A percentile compares a stretch with the other conserved stretches of the same genome.
Evolutionary conservation across 306 rosid species (phyloP).

Genomic region (Acacia acuminata): DNA sequence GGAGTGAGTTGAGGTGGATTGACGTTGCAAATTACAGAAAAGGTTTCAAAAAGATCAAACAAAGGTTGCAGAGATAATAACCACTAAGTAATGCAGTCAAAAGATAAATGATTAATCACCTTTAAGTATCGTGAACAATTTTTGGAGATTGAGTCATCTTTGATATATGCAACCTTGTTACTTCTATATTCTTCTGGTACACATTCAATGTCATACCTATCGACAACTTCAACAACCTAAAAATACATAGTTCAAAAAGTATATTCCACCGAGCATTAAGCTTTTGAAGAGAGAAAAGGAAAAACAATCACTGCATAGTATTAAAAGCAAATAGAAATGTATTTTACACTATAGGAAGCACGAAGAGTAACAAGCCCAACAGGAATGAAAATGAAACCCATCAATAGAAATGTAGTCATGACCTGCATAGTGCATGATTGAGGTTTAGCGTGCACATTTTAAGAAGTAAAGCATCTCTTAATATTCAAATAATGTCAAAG

Average conservation of each 20-base stretch:
- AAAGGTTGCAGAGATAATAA: constrained; percentile 27
- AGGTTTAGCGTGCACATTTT: constrained; percentile 26
- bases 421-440: constrained; percentile 59
- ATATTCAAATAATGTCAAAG: constrained; percentile 34
- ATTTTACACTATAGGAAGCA: constrained; percentile 65
- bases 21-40: background rate
- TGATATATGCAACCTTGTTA: constrained; percentile 79
- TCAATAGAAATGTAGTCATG: constrained; percentile 63
- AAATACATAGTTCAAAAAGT: constrained; percentile 31
- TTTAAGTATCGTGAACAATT: constrained; percentile 72
- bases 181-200: constrained; percentile 60
- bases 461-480: constrained; percentile 15
- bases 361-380: constrained; percentile 72
- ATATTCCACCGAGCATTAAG: constrained; percentile 16
- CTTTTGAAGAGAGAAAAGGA: constrained; percentile 29
- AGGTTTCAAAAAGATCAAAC: constrained; percentile 14
- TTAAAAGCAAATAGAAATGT: constrained; percentile 30
- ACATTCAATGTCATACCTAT: constrained; percentile 80
- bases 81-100: constrained; percentile 21
- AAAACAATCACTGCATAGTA: constrained; percentile 1
- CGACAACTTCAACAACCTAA: constrained; percentile 88
- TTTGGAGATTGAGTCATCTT: constrained; percentile 68
- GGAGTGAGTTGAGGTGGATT: background rate
- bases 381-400: constrained; percentile 79
- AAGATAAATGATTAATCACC: constrained; percentile 46